Conservation (phyloP, 1,139 yeast genomes). For the Protomyces inundatus region DNA sequence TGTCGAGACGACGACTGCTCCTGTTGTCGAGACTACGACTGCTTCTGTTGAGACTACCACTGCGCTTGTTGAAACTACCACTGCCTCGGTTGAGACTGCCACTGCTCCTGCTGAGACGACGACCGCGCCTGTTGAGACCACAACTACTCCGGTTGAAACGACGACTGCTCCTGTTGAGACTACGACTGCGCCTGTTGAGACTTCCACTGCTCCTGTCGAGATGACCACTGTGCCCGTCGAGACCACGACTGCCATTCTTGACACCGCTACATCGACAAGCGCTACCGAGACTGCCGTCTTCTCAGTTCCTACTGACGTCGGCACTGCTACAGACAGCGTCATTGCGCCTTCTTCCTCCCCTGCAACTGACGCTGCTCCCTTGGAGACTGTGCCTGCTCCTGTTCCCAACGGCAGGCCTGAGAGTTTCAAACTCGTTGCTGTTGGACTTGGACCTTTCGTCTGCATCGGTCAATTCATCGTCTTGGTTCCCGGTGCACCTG, state of each 20-base stretch:
- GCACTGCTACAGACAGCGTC: not conserved
- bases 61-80: not conserved
- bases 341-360: not conserved
- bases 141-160: no score
- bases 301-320: not conserved
- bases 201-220: not conserved
- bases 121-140: no score
- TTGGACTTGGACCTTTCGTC: not conserved
- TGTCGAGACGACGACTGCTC: not conserved
- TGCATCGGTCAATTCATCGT: not conserved
- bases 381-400: not conserved
- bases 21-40: not conserved
- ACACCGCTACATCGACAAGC: not conserved
- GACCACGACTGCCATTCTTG: not conserved
- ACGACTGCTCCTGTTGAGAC: no score
- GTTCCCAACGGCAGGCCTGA: not conserved
- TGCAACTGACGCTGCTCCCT: not conserved
- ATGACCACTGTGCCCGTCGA: not conserved
- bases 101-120: not conserved
- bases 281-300: not conserved
- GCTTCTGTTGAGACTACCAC: no score
- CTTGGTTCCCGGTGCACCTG: not conserved
- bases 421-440: not conserved
- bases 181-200: not conserved
- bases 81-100: not conserved